These are phyloP conservation scores for Boletus edulis DNA, from an alignment of 768 basidiomycete species.

Conservation along the genomic window DNA sequence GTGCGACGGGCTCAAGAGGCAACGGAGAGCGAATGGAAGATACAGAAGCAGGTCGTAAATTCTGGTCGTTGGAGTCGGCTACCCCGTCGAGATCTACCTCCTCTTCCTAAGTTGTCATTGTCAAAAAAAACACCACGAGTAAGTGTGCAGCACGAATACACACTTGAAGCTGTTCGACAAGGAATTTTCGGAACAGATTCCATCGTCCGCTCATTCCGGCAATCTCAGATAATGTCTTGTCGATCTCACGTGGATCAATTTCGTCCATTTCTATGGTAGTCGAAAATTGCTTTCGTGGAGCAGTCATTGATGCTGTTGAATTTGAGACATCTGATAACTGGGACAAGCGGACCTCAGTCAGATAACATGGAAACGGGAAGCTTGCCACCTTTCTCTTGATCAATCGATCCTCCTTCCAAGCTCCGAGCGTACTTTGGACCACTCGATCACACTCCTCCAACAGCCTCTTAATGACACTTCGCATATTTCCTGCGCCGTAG, in stretches of 20 bases:
- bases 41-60: not conserved
- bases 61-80: constrained; percentile 1
- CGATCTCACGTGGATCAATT: constrained; percentile 87
- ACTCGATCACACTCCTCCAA: constrained; percentile 87
- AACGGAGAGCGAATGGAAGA: not conserved
- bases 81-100: constrained; percentile 5
- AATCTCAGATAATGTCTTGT: constrained; percentile 84
- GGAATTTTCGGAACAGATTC: constrained; percentile 87
- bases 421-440: constrained; percentile 66
- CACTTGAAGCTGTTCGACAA: constrained; percentile 71
- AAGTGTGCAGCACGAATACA: constrained; percentile 6
- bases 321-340: constrained; percentile 51
- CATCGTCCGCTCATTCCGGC: constrained; percentile 90
- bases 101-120: constrained; percentile 15
- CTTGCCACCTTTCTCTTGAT: constrained; percentile 71
- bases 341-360: not conserved
- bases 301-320: constrained; percentile 34
- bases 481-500: constrained; percentile 90
- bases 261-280: constrained; percentile 45
- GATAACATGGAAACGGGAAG: not conserved
- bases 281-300: constrained; percentile 32
- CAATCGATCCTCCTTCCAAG: constrained; percentile 90
- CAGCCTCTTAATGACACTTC: constrained; percentile 67
- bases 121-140: not conserved
- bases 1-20: constrained; percentile 10